A percentile compares a stretch with the other conserved stretches of the same genome.
Evolutionary conservation across 805 yeast genomes (phyloP).

Genomic region (Zygoascus ofunaensis): DNA sequence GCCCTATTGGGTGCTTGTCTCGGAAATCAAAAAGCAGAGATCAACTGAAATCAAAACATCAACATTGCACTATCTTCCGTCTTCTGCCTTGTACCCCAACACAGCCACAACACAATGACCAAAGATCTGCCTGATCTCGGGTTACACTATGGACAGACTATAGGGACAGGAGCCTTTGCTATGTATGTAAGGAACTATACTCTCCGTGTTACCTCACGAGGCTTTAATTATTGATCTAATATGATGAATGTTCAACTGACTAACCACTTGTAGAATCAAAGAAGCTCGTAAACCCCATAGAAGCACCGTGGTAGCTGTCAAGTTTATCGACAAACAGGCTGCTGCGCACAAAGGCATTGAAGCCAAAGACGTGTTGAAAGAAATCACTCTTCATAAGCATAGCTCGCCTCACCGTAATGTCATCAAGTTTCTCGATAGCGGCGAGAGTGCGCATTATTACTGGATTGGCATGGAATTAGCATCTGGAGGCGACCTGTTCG

Average conservation of each 20-base stretch:
- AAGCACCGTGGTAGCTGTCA: slow-evolving; percentile 43
- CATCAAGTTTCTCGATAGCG: slow-evolving; percentile 45
- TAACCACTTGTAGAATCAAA: slow-evolving; percentile 34
- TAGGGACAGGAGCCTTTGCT: slow-evolving; percentile 65
- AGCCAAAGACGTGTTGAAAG: slow-evolving; percentile 27
- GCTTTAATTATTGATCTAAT: not conserved
- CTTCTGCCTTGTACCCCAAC: too few species aligned
- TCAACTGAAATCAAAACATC: not conserved
- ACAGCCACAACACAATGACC: slow-evolving; percentile 1
- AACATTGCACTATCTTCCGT: too few species aligned
- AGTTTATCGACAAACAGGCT: slow-evolving; percentile 38
- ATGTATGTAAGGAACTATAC: slow-evolving; percentile 29
- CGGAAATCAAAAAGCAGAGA: too few species aligned
- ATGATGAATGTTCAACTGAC: not conserved
- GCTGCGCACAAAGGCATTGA: slow-evolving; percentile 9
- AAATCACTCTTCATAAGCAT: slow-evolving; percentile 49
- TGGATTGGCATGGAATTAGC: slow-evolving; percentile 65
- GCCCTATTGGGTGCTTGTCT: too few species aligned
- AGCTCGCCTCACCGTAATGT: slow-evolving; percentile 55
- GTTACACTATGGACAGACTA: slow-evolving; percentile 36
- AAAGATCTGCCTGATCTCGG: slow-evolving; percentile 1
- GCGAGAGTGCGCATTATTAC: slow-evolving; percentile 46
- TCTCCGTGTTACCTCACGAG: not conserved
- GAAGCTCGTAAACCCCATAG: slow-evolving; percentile 36
- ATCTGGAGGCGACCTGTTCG: slow-evolving; percentile 67